Conservation (phyloP, 495 filamentous ascomycete species). For the Hypoxylon trugodes region DNA sequence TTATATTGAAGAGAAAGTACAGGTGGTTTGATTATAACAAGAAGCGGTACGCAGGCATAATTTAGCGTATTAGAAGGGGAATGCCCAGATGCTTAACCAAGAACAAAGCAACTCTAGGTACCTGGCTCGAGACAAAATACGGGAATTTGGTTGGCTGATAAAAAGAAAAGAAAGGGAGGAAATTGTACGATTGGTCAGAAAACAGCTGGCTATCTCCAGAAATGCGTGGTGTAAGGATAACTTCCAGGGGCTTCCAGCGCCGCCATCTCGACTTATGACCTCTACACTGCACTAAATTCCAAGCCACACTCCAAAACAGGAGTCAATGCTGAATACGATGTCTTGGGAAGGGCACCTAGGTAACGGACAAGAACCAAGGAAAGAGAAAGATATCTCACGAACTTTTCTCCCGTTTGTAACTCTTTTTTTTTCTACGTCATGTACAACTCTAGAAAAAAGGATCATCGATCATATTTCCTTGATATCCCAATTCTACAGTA, state of each 20-base stretch:
- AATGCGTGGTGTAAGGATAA: background rate
- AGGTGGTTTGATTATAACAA: background rate
- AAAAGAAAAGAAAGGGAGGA: slow-evolving; percentile 13
- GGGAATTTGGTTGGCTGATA: slow-evolving; percentile 29
- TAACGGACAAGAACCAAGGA: slow-evolving; percentile 4
- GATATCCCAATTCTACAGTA: slow-evolving; percentile 15
- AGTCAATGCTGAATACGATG: slow-evolving; percentile 26
- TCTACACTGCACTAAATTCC: slow-evolving; percentile 19
- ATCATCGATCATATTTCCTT: slow-evolving; percentile 40
- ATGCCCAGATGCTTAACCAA: slow-evolving; percentile 33
- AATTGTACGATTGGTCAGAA: slow-evolving; percentile 26
- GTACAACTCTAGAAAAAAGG: slow-evolving; percentile 14
- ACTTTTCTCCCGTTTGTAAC: slow-evolving; percentile 5
- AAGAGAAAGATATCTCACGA: background rate
- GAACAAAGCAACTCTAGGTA: slow-evolving; percentile 26
- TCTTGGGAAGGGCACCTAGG: slow-evolving; percentile 16
- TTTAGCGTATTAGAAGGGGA: slow-evolving; percentile 21
- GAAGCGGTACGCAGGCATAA: slow-evolving; percentile 20
- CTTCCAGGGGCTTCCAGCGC: background rate
- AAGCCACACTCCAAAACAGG: slow-evolving; percentile 40
- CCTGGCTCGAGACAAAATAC: slow-evolving; percentile 1
- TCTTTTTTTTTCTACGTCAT: slow-evolving; percentile 12
- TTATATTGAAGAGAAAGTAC: background rate
- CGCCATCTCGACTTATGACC: slow-evolving; percentile 10
- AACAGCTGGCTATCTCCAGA: slow-evolving; percentile 15